Evolutionary conservation across 495 filamentous ascomycete genomes (phyloP), one percentile per base, ranked within the genome.

Genomic region (Penicillium nucicola): DNA sequence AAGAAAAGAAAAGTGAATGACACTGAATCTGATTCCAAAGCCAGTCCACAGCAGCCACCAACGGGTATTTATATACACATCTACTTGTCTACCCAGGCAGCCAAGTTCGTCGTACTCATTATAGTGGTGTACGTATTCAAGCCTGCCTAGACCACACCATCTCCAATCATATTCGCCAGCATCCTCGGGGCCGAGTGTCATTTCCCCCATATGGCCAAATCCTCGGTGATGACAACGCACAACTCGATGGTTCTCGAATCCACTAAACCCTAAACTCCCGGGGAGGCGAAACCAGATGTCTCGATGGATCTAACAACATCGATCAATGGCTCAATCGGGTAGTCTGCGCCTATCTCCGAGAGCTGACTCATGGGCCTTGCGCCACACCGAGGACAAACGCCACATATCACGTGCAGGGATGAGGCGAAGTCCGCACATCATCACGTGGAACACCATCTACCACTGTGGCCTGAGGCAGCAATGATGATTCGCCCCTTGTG

Each of bases 271-370:
- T n/a, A 6, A 18, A 18, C 17, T 10, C 10, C 28, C 23, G 2
- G 10, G 12, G 44, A 13, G 34, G 33, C 44, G 20, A 46, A 37
- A 12, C 15, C 18, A 35, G 13, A 37, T 46, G 17, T 11, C 31
- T 34, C 31, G 10, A 20, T 40, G 10, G 25, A 25, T 18, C 5
- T n/a, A 36, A 18, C 23, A 37, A 8, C 17, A 35, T 35, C 10
- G 14, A 47, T n/a, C n/a, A 19, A 5, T 12, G 15, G 9, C 45
- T 30, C 3, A 11, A 48, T 32, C 13, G 12, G 46, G 46, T 11
- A 42, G 6, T 34, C 18, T 49, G 1, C 17, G n/a, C 46, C 46
- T 49, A 49, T 42, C 12, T 49, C 37, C 46, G 46, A 49, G 36
- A 9, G 5, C n/a, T 37, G 32, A 46, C 33, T 37, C n/a, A 15